These are phyloP conservation scores for Ammopiptanthus mongolicus DNA, from an alignment of 306 rosid genomes.

Conservation along the genomic window DNA sequence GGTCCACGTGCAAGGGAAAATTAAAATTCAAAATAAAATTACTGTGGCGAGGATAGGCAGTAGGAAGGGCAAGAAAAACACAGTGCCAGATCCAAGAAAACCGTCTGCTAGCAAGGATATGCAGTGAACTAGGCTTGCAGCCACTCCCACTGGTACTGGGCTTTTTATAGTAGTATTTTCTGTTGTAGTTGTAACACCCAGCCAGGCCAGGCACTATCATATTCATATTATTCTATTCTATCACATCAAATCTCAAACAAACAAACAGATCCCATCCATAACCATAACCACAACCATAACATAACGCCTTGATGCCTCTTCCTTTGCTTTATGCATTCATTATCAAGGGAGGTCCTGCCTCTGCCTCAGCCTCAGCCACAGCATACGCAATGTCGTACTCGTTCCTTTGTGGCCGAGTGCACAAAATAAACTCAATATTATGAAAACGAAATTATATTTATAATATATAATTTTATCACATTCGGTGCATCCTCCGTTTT, in stretches of 20 bases:
- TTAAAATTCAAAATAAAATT: not conserved
- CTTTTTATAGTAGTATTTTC: not conserved
- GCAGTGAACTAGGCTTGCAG: not conserved
- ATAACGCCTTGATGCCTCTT: not conserved
- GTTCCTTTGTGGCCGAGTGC: not conserved
- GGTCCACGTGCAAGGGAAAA: constrained; percentile 18
- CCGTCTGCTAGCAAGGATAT: not conserved
- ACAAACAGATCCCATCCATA: not conserved
- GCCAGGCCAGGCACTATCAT: not conserved
- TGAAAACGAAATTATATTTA: not conserved
- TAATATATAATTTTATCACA: not conserved
- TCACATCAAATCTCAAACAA: not conserved
- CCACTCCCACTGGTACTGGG: not conserved
- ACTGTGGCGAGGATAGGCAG: not conserved
- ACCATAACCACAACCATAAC: too few relatives aligned
- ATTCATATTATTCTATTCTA: not conserved
- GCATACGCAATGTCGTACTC: not conserved
- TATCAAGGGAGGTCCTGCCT: too few relatives aligned
- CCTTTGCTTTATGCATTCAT: not conserved
- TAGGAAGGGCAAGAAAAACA: not conserved
- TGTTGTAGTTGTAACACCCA: not conserved
- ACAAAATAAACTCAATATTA: not conserved
- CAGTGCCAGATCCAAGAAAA: not conserved
- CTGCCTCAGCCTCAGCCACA: too few relatives aligned
- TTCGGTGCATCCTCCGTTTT: not conserved